phyloP scores from a whole-genome alignment of 306 rosid genomes.

The Potentilla sterilis region DNA sequence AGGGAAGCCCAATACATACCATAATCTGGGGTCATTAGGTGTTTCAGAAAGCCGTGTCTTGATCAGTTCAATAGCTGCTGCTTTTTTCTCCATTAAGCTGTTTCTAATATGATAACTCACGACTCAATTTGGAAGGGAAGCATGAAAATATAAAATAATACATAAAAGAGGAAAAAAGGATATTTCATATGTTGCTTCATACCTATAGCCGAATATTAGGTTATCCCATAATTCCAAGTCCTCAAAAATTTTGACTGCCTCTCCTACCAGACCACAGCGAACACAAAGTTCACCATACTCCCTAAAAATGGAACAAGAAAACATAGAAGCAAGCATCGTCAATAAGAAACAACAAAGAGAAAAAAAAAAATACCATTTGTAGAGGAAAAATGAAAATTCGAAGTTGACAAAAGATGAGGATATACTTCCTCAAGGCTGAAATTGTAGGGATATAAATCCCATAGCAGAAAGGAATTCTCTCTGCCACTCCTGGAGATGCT shows the following conservation, averaged over 20 bases:
- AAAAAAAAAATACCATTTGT: neutral
- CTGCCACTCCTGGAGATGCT: conserved; percentile 59
- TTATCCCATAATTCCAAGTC: conserved; percentile 98
- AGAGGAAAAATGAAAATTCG: neutral
- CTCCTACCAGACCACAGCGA: conserved; percentile 89
- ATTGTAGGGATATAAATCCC: conserved; percentile 68
- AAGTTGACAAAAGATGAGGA: conserved; percentile 23
- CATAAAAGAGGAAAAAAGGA: neutral
- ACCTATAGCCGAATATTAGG: conserved; percentile 83
- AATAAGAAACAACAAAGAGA: neutral
- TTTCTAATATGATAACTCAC: conserved; percentile 21
- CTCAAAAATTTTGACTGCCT: conserved; percentile 80
- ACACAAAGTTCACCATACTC: conserved; percentile 89
- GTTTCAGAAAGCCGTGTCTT: conserved; percentile 67
- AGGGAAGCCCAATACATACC: conserved; percentile 45
- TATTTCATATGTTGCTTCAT: conserved; percentile 26
- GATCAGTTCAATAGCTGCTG: conserved; percentile 93
- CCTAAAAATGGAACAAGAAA: conserved; percentile 40
- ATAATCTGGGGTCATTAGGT: conserved; percentile 85
- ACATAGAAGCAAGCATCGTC: neutral
- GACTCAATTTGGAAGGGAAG: conserved; percentile 15
- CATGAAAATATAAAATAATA: neutral
- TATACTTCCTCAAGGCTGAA: conserved; percentile 83
- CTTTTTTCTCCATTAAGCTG: conserved; percentile 89
- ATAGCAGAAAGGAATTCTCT: conserved; percentile 61